Conservation (phyloP, 2,329 filamentous ascomycete species). For the Thermochaetoides dissita region DNA sequence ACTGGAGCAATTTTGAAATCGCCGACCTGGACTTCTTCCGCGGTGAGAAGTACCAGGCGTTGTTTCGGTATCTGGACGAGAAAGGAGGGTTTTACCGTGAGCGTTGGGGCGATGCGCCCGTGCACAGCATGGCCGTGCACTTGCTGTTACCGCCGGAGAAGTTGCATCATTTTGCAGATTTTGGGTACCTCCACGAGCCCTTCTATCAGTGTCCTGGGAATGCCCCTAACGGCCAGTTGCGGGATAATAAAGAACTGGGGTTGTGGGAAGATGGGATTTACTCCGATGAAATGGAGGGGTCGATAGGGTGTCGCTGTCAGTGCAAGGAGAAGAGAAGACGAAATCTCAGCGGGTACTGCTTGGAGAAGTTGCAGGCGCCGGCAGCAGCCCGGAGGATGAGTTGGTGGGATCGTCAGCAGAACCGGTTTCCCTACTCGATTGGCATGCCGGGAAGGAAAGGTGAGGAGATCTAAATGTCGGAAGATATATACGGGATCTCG, state of each 20-base stretch:
- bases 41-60: conserved; percentile 25
- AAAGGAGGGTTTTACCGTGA: conserved; percentile 30
- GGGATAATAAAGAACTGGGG: conserved; percentile 19
- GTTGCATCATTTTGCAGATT: conserved; percentile 30
- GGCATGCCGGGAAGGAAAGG: conserved; percentile 1
- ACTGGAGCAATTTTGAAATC: conserved; percentile 36
- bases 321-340: conserved; percentile 15
- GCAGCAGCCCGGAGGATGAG: conserved; percentile 4
- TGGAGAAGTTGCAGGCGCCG: conserved; percentile 9
- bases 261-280: conserved; percentile 9
- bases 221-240: conserved; percentile 23
- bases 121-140: conserved; percentile 29
- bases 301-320: conserved; percentile 28
- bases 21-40: conserved; percentile 32
- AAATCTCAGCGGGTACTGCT: conserved; percentile 10
- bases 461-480: not conserved
- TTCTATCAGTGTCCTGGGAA: conserved; percentile 25
- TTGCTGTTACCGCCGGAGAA: conserved; percentile 27
- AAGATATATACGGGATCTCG: too few species aligned
- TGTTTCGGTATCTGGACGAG: conserved; percentile 27
- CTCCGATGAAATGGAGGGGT: conserved; percentile 21
- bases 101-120: conserved; percentile 32
- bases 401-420: conserved; percentile 6
- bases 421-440: conserved; percentile 11
- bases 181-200: conserved; percentile 27